phyloP scores from a whole-genome alignment of 192 early-diverging fungal species.

The Gryganskiella cystojenkinii region DNA sequence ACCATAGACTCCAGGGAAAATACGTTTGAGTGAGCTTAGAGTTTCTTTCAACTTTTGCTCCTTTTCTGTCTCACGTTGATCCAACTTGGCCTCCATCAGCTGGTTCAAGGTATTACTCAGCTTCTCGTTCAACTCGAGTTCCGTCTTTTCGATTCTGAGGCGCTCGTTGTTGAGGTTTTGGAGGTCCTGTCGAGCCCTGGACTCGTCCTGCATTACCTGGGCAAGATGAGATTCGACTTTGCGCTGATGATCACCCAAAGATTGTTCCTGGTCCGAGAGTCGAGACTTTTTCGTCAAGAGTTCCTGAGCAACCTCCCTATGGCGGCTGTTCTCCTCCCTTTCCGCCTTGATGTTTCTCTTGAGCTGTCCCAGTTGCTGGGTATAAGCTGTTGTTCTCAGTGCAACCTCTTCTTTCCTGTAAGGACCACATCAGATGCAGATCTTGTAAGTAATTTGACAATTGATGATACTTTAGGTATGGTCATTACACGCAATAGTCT shows the following conservation, averaged over 20 bases:
- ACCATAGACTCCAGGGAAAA: conserved; percentile 93
- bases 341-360: conserved; percentile 73
- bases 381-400: conserved; percentile 71
- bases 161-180: conserved; percentile 72
- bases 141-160: conserved; percentile 68
- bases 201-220: conserved; percentile 44
- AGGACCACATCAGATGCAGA: background rate
- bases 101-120: conserved; percentile 79
- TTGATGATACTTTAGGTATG: background rate
- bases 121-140: conserved; percentile 87
- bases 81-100: conserved; percentile 83
- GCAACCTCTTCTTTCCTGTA: conserved; percentile 79
- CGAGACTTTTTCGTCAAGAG: conserved; percentile 58
- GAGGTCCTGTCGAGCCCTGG: conserved; percentile 62
- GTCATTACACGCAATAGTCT: too few relatives aligned
- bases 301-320: conserved; percentile 64
- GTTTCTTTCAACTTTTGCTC: conserved; percentile 82
- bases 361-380: conserved; percentile 74
- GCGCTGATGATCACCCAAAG: conserved; percentile 47
- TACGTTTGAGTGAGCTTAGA: conserved; percentile 80
- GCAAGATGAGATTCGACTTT: conserved; percentile 41
- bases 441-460: background rate
- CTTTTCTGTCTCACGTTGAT: conserved; percentile 86
- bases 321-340: conserved; percentile 68
- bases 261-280: conserved; percentile 60